Evolutionary conservation across 306 rosid species (phyloP).

Genomic region (Alnus glutinosa): DNA sequence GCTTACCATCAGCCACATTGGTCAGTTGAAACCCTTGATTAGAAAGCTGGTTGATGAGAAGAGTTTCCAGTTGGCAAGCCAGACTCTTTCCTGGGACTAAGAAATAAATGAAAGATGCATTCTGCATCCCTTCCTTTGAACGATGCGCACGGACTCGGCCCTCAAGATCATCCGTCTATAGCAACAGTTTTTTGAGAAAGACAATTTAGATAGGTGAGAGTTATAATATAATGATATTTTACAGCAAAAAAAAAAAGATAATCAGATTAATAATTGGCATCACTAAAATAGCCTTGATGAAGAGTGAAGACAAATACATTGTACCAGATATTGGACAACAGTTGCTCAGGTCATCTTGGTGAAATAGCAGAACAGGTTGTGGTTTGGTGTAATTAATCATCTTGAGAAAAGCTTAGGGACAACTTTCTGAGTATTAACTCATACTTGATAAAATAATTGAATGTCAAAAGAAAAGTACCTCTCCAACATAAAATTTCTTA

Average conservation of each 20-base stretch:
- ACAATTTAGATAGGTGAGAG: neutral
- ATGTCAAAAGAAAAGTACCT: conserved; percentile 51
- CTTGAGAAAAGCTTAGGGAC: neutral
- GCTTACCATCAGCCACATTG: conserved; percentile 82
- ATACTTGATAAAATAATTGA: neutral
- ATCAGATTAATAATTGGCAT: neutral
- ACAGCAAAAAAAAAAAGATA: neutral
- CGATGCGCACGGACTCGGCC: conserved; percentile 73
- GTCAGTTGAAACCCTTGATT: conserved; percentile 63
- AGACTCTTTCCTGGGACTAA: conserved; percentile 73
- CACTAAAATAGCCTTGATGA: neutral
- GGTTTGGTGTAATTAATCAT: neutral
- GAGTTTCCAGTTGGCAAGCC: conserved; percentile 89
- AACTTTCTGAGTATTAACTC: neutral
- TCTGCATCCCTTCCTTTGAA: conserved; percentile 69
- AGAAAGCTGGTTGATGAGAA: conserved; percentile 90
- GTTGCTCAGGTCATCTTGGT: neutral
- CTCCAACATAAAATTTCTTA: conserved; percentile 73
- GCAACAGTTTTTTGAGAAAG: neutral
- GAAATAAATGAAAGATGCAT: conserved; percentile 64
- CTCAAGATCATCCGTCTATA: conserved; percentile 82
- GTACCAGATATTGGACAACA: neutral
- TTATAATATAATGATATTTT: neutral
- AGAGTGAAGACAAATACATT: neutral
- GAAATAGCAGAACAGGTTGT: neutral